These are phyloP conservation scores for Wickerhamomyces alni DNA, from an alignment of 805 yeast genomes.

Conservation along the genomic window DNA sequence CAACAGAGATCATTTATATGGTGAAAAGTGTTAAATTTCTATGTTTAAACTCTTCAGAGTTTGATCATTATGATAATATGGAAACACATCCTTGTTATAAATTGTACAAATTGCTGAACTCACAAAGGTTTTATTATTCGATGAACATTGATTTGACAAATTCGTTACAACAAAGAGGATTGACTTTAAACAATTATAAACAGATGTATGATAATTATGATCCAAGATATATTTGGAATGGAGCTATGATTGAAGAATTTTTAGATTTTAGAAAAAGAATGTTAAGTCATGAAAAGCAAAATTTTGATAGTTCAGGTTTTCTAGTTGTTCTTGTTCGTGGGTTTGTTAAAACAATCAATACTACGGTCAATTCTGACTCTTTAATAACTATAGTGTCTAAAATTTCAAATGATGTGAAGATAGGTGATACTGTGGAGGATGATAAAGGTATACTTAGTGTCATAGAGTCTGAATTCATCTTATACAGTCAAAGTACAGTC, in stretches of 20 bases:
- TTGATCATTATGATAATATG: conserved; percentile 37
- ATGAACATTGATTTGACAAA: conserved; percentile 87
- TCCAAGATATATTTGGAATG: conserved; percentile 86
- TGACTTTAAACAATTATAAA: conserved; percentile 28
- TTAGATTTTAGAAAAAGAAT: conserved; percentile 64
- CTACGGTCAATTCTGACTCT: conserved; percentile 21
- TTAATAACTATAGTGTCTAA: conserved; percentile 77
- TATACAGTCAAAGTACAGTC: conserved; percentile 41
- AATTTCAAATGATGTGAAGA: conserved; percentile 62
- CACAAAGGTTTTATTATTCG: conserved; percentile 80
- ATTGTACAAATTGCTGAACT: conserved; percentile 63
- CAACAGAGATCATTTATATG: conserved; percentile 45
- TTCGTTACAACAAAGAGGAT: conserved; percentile 65
- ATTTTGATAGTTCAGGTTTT: conserved; percentile 64
- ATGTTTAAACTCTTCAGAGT: conserved; percentile 53
- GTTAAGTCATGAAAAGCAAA: conserved; percentile 47
- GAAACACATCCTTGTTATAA: conserved; percentile 72
- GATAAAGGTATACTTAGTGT: conserved; percentile 71
- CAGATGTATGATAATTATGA: conserved; percentile 48
- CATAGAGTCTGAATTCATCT: conserved; percentile 82
- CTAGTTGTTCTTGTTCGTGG: conserved; percentile 86
- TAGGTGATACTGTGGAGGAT: conserved; percentile 91
- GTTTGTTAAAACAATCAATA: conserved; percentile 66
- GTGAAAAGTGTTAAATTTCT: conserved; percentile 60
- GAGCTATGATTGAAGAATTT: conserved; percentile 74